Base-by-base conservation (phyloP, 2,329 filamentous ascomycete species). In the Hymenoscyphus fructigenus region DNA sequence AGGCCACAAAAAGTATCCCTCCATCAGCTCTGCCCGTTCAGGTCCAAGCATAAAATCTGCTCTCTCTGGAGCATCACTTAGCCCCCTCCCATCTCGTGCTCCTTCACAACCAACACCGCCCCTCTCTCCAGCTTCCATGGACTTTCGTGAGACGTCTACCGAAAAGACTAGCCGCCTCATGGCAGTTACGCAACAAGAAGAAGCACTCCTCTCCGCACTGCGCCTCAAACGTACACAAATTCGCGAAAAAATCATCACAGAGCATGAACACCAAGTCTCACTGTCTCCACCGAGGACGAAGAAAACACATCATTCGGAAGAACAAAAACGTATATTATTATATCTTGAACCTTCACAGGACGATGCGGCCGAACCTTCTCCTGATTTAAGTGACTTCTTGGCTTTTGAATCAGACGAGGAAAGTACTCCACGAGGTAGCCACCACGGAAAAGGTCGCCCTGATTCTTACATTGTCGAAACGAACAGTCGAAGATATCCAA, bases 111-210 rank as follows among this genome's bases (percentile, higher is more conserved):
- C 74, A 10, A 74, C 71, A 12, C 74, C 72, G 32, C 74, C 74
- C 23, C 56, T 71, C 6, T 75, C 74, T 23, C 74, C 74, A 23
- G 67, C 62, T 26, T 71, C 72, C n/a, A 57, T 69, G 26, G 68
- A 73, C 58, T 66, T 70, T 28, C 61, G 62, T 10, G 65, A 66
- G 23, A 56, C 44, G 20, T 61, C 68, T 15, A 23, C 47, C 20
- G 61, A 69, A 41, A 59, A 62, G 1, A 72, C 64, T 36, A 70
- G 70, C 58, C 69, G 74, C 2, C 73, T 83, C 23, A 83, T 85
- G 74, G 79, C 81, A 15, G 82, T 85, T 29, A 85, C 83, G 0
- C 76, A 80, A 62, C 82, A 84, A 70, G 83, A 85, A 72, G 81
- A 84, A 66, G 76, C 79, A 50, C 75, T 84, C 1, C 73, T 85